Base-by-base conservation (phyloP, 2,329 filamentous ascomycete species). In the Aspergillus persii region DNA sequence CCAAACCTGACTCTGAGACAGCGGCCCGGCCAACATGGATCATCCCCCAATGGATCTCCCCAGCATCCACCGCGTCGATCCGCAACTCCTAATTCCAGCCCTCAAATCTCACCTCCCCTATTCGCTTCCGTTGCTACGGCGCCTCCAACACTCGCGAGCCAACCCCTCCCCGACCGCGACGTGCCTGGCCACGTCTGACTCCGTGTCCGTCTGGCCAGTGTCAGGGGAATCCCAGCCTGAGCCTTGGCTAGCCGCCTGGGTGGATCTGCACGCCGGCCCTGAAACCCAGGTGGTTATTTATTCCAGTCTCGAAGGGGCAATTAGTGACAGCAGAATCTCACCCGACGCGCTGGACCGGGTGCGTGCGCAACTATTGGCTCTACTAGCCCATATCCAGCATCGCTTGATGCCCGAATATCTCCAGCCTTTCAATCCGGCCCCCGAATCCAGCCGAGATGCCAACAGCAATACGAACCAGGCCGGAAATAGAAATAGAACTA, bases 281-380 rank as follows among this genome's bases (percentile, higher is more conserved):
- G 73, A 77, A 56, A 79, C 77, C n/a, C 77, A 79, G 58, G 67
- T 77, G 23, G 69, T 73, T 66, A 30, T 77, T 18, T 80, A 77
- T 58, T 77, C 75, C 27, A 78, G 72, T 56, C 70, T 78, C 3
- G 77, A 80, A 63, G 62, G 61, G 27, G 62, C 66, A 30, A 41
- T 12, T 15, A 39, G 9, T 55, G 70, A 8, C 50, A 54, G 8
- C 15, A 5, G 3, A n/a, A 41, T 41, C 15, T 41, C 36, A 41
- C 36, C 36, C 36, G 15, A n/a, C 36, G 58, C 58, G 7, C 41
- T 65, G n/a, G 61, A 61, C 9, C 30, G 61, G 47, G 65, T 56
- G 36, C 68, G 66, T 46, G 59, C 62, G 4, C 73, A 75, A 57
- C 55, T 75, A 48, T 63, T 74, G 52, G 61, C 60, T 39, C 56